A percentile compares a stretch with the other conserved stretches of the same genome.
phyloP scores from a whole-genome alignment of 2,329 filamentous ascomycete genomes.

The Arthroderma uncinatum region DNA sequence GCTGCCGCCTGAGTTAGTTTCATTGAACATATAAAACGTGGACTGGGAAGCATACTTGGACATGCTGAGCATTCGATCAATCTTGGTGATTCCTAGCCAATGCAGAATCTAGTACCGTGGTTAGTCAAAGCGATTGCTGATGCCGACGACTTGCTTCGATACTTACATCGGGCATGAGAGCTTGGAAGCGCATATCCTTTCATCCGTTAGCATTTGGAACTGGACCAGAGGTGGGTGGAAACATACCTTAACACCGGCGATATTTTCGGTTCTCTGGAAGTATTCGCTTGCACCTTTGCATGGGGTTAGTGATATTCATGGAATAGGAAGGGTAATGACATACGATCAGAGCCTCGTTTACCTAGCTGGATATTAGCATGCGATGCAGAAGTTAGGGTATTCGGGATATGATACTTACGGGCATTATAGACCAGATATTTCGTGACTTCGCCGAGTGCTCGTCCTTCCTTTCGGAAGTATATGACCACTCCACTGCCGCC shows the following conservation, averaged over 20 bases:
- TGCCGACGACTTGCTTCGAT: neutral
- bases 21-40: neutral
- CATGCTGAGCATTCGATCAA: slow-evolving; percentile 97
- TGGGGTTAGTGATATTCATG: slow-evolving; percentile 66
- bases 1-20: slow-evolving; percentile 10
- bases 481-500: slow-evolving; percentile 92
- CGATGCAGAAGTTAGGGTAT: neutral
- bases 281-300: slow-evolving; percentile 75
- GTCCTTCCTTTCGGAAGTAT: slow-evolving; percentile 96
- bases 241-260: slow-evolving; percentile 74
- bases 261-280: slow-evolving; percentile 95
- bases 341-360: slow-evolving; percentile 24
- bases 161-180: slow-evolving; percentile 73
- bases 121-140: neutral
- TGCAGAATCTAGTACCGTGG: slow-evolving; percentile 56
- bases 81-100: slow-evolving; percentile 97
- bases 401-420: slow-evolving; percentile 25
- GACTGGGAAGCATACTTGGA: slow-evolving; percentile 54
- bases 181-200: slow-evolving; percentile 84
- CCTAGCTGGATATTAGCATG: slow-evolving; percentile 25
- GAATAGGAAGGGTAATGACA: slow-evolving; percentile 14
- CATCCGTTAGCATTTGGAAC: slow-evolving; percentile 8
- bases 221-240: neutral
- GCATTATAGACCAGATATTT: slow-evolving; percentile 63
- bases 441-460: slow-evolving; percentile 87